Conservation (phyloP, 129 eudicot species). For the Cynara cardunculus region DNA sequence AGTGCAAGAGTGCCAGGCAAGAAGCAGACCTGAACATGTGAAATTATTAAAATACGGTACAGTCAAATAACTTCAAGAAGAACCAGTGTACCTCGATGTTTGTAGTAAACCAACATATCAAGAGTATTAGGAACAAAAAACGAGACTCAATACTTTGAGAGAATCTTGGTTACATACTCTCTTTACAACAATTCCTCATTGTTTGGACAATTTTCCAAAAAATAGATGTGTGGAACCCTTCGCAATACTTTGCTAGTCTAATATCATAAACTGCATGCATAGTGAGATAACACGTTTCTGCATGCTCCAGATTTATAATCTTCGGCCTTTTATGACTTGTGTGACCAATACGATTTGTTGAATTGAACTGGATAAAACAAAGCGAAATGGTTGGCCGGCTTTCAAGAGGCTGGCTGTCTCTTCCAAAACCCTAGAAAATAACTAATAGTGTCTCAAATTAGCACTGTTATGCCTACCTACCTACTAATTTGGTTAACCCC, state of each 20-base stretch:
- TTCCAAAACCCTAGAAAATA: not conserved
- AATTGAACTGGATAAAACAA: not conserved
- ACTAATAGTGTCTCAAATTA: not conserved
- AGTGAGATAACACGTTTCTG: not conserved
- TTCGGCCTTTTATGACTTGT: not conserved
- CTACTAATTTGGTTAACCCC: not conserved
- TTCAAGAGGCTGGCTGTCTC: not conserved
- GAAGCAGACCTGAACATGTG: constrained; percentile 69
- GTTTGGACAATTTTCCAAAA: not conserved
- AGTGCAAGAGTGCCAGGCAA: constrained; percentile 96
- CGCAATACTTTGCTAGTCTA: not conserved
- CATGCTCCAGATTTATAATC: not conserved
- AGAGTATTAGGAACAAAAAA: not conserved
- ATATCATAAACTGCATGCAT: not conserved
- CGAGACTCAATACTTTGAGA: not conserved
- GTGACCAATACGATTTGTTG: not conserved
- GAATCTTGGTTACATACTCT: not conserved
- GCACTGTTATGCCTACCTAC: not conserved
- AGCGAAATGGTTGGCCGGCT: not conserved
- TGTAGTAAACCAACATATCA: not conserved
- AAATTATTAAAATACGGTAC: not conserved
- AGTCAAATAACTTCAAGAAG: not conserved
- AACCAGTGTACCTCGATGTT: not conserved
- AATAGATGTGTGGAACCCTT: not conserved
- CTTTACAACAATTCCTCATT: not conserved